Conservation (phyloP, 768 basidiomycete species). For the Paxillus ammoniavirescens region DNA sequence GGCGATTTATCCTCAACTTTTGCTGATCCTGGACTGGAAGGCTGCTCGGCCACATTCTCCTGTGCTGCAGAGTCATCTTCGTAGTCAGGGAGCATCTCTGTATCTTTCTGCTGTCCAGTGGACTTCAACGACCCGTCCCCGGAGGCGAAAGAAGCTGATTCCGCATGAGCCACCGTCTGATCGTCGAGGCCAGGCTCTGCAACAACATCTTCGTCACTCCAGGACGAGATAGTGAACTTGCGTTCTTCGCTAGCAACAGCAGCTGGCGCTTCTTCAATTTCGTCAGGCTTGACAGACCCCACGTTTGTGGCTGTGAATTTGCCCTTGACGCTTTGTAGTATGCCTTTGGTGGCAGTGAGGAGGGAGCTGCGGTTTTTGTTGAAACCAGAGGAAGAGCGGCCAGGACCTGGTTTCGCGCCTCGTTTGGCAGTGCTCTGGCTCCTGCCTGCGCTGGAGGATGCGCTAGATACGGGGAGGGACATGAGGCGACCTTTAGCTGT, state of each 20-base stretch:
- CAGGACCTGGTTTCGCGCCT: slow-evolving; percentile 45
- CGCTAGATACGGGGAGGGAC: slow-evolving; percentile 13
- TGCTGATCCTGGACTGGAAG: not conserved
- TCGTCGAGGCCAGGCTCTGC: slow-evolving; percentile 4
- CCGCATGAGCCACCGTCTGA: slow-evolving; percentile 3
- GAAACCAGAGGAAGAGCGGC: slow-evolving; percentile 38
- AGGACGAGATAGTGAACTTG: slow-evolving; percentile 11
- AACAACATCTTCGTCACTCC: slow-evolving; percentile 18
- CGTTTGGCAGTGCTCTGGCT: slow-evolving; percentile 9
- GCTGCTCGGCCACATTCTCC: not conserved
- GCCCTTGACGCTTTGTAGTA: slow-evolving; percentile 49
- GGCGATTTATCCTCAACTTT: not conserved
- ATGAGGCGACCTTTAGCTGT: slow-evolving; percentile 49
- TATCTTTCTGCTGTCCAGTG: slow-evolving; percentile 45
- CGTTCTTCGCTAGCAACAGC: slow-evolving; percentile 3
- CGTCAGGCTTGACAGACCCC: slow-evolving; percentile 19
- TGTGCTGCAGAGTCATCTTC: slow-evolving; percentile 43
- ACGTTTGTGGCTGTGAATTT: slow-evolving; percentile 27
- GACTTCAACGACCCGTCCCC: slow-evolving; percentile 47
- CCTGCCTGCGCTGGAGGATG: slow-evolving; percentile 10
- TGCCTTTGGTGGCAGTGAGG: slow-evolving; percentile 52
- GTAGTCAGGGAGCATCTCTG: slow-evolving; percentile 51
- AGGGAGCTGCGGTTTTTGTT: slow-evolving; percentile 49
- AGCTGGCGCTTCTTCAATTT: slow-evolving; percentile 13
- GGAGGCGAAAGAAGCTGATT: slow-evolving; percentile 29